Percentiles rank a stretch among this genome's conserved stretches.
Evolutionary conservation across 805 yeast genomes (phyloP).

Genomic region (Kodamaea restingae): DNA sequence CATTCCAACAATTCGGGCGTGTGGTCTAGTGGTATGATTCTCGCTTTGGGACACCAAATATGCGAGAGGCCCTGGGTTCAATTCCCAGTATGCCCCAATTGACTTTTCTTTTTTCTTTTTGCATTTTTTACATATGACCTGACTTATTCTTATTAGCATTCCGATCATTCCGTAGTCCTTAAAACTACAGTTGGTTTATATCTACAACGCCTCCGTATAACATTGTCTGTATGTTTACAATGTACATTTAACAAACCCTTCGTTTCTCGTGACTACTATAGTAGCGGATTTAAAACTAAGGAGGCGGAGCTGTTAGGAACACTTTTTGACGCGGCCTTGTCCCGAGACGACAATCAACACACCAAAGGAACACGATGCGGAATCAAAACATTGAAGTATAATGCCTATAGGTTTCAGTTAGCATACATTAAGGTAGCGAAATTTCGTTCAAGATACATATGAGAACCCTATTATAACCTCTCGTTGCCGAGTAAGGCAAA

Average conservation of each 20-base stretch:
- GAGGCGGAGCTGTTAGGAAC: constrained; percentile 3
- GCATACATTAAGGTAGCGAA: too few relatives aligned
- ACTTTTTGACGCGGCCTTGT: constrained; percentile 1
- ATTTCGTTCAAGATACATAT: too few relatives aligned
- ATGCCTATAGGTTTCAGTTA: too few relatives aligned
- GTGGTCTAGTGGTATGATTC: constrained; percentile 56
- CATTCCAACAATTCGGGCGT: constrained; percentile 22
- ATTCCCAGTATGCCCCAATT: constrained; percentile 52
- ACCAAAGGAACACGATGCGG: too few relatives aligned
- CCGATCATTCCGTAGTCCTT: too few relatives aligned
- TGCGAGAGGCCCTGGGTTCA: constrained; percentile 64
- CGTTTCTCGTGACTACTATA: neutral
- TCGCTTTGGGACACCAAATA: constrained; percentile 42
- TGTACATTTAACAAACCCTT: neutral
- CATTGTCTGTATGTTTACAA: too few relatives aligned
- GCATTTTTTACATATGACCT: neutral
- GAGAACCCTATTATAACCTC: too few relatives aligned
- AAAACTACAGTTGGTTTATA: too few relatives aligned
- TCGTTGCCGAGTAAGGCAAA: too few relatives aligned
- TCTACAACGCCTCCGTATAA: too few relatives aligned
- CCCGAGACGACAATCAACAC: neutral
- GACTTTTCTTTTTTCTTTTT: constrained; percentile 9
- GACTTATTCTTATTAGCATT: too few relatives aligned
- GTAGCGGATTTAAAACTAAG: neutral
- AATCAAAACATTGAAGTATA: too few relatives aligned